Base-by-base conservation (phyloP, 2,329 filamentous ascomycete genomes). In the Pyrenophora tritici-repentis region DNA sequence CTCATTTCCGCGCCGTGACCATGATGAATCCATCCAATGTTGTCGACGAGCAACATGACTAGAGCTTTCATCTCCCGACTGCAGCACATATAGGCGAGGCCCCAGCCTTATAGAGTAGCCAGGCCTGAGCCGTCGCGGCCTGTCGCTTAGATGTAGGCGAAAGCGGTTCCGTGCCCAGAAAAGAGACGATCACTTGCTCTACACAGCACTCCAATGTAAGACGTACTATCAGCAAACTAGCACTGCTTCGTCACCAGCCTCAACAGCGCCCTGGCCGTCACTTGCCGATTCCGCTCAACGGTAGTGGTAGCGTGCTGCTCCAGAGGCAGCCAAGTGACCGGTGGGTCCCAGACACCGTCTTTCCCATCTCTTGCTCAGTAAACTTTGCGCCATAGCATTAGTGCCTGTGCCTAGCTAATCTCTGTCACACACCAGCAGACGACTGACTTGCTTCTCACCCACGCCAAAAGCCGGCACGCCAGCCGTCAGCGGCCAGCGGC, bases 251-350 rank as follows among this genome's bases (percentile, higher is more conserved):
- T 32, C 35, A 33, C 34, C 35, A 14, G 39, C 43, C 46, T 42
- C 35, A 37, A 39, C 51, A 39, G 20, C 41, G 32, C 22, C 22
- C 38, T 14, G 41, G 33, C 47, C 50, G 31, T 53, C 22, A 53
- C 50, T 29, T 53, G 41, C 53, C 55, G 49, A 50, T 37, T 37
- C 38, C 39, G 41, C 58, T 55, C 29, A 49, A 48, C 40, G 40
- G 42, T 48, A 47, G 55, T 50, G 40, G 42, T 48, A 47, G 55
- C 50, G 47, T 40, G 40, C 3, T 45, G 51, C 51, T 61, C 56
- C 63, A 65, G 61, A 61, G 42, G 22, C 55, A 45, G 63, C 65
- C 66, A 70, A 68, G 65, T 64, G 63, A 61, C 54, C 14, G 37
- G 35, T 36, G 35, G 41, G 22, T 44, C 44, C 44, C 32, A 10